Evolutionary conservation across 345 rosid species (phyloP), one percentile per base, ranked within the genome.

Genomic region (Laguncularia racemosa): DNA sequence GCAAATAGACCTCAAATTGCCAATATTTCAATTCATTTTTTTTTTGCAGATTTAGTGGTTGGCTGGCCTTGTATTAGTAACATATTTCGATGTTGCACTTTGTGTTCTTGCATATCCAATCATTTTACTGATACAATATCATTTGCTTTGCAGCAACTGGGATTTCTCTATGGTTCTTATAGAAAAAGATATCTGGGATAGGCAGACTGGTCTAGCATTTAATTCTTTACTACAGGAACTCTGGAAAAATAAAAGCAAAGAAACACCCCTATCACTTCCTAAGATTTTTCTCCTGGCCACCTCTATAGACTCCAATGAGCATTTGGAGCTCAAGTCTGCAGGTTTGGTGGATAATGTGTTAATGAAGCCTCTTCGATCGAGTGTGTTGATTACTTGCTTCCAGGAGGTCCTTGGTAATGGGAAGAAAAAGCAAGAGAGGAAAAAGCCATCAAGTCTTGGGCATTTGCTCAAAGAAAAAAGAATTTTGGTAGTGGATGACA

Each of bases 401-500:
- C 96, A 83, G 79, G 89, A 92, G 73, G 76, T 76, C 55, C 74
- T 89, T 48, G 85, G 78, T 18, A 75, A 66, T 63, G 75, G 83
- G 52, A 78, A 74, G 69, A 83, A 76, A 75, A 75, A 67, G 69
- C 81, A 67, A 64, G 60, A 52, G 21, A 67, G 74, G 67, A 81
- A 67, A 72, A 82, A 78, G 52, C 75, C 44, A 13, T 56, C 67
- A 14, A 72, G 60, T 51, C 91, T 83, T 16, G 84, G 83, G 65
- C 67, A 58, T 56, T 71, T 92, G 44, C 74, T 92, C 1, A 71
- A 73, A 63, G 95, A 67, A 55, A 92, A 78, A 59, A 63, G 60
- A 62, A 83, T 92, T 68, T 76, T 89, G 65, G 96, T 92, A 64
- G 97, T 92, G 65, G 99, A 92, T 59, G 97, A 92, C 79, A 89